Percentiles rank a stretch among this genome's conserved stretches.
phyloP scores from a whole-genome alignment of 768 basidiomycete genomes.

The Xanthoconium stramineum region DNA sequence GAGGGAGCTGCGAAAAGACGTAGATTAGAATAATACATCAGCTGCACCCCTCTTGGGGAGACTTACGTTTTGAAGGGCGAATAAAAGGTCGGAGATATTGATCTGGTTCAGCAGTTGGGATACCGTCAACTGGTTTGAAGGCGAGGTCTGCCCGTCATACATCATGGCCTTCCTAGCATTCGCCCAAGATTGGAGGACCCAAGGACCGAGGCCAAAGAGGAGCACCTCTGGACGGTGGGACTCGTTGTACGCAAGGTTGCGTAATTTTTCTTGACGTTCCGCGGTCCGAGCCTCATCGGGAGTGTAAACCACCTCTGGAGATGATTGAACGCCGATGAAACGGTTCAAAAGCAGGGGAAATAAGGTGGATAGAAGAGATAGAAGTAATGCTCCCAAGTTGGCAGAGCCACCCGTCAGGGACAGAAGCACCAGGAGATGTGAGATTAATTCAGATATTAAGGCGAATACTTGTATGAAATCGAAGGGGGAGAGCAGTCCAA shows the following conservation, averaged over 20 bases:
- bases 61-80: slow-evolving; percentile 68
- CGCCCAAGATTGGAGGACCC: slow-evolving; percentile 81
- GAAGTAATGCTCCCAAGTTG: slow-evolving; percentile 53
- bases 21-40: slow-evolving; percentile 13
- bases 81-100: slow-evolving; percentile 61
- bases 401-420: slow-evolving; percentile 55
- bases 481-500: slow-evolving; percentile 77
- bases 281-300: slow-evolving; percentile 60
- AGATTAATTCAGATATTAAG: slow-evolving; percentile 64
- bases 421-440: slow-evolving; percentile 65
- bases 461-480: slow-evolving; percentile 75
- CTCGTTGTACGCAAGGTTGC: slow-evolving; percentile 72
- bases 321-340: slow-evolving; percentile 40
- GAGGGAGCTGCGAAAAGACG: slow-evolving; percentile 53
- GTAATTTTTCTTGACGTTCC: slow-evolving; percentile 72
- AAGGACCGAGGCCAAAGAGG: slow-evolving; percentile 79
- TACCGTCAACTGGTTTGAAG: slow-evolving; percentile 36
- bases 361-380: slow-evolving; percentile 59
- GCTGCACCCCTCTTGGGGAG: not conserved
- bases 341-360: slow-evolving; percentile 59
- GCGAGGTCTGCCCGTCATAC: slow-evolving; percentile 48
- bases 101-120: slow-evolving; percentile 50
- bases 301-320: slow-evolving; percentile 44
- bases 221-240: slow-evolving; percentile 75
- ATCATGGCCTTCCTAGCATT: slow-evolving; percentile 57